Evolutionary conservation across 345 rosid species (phyloP), one percentile per base, ranked within the genome.

Genomic region (Draba incana): DNA sequence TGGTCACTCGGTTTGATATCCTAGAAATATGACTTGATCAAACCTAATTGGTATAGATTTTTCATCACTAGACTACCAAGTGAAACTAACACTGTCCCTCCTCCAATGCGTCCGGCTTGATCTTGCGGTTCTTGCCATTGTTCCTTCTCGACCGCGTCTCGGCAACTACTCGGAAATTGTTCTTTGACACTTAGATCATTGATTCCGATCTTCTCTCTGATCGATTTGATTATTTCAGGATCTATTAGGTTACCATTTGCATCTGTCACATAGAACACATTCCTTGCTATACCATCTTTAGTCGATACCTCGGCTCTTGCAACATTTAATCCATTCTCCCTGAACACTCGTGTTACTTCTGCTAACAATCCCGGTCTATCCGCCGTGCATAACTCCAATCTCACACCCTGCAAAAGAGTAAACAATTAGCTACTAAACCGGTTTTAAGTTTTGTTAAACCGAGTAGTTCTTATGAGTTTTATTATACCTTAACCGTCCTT

Each of bases 231-330:
- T 52, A 82, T 72, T 62, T 81, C 89, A 0, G 84, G 76, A 59
- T 91, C 95, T 0, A 86, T 82, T 2, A 69, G 79, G 61, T 84
- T 80, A 13, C 99, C 99, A 0, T 78, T 64, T 3, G 84, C 92
- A 68, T 94, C 96, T 0, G 97, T 89, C 31, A 91, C 96, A 9
- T 89, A 82, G 80, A 94, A 94, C 8, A 86, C 74, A 38, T 94
- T 91, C 38, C 42, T 25, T 1, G 90, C 96, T 64, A 63, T 76
- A 38, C 84, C 84, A 0, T 66, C 76, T 8, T 79, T 46, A 0
- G 98, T 94, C 25, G 98, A 85, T 60, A 94, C 75, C 69, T 94
- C 99, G 0, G 97, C 96, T 78, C 95, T 85, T 10, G 96, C 92
- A 61, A 94, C 87, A 35, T 81, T 89, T n/a, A 83, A 88, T 10